Evolutionary conservation across 495 filamentous ascomycete species (phyloP), one percentile per base, ranked within the genome.

Genomic region (Pyrenula massariospora): DNA sequence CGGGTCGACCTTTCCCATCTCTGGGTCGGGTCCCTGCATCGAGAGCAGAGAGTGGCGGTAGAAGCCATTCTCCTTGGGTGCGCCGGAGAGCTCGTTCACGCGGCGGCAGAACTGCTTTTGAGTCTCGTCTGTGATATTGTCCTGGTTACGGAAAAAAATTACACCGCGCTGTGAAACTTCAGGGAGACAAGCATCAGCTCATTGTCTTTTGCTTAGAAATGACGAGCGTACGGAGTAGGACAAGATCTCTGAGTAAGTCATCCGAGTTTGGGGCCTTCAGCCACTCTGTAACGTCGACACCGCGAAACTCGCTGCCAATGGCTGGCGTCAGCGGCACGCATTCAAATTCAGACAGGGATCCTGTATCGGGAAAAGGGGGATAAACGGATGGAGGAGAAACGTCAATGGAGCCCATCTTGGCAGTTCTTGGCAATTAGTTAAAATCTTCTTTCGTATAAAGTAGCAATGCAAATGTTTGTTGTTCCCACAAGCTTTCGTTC

Each of bases 101-200:
- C 74, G 69, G 25, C 83, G 73, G 0, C 77, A 74, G 0, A 88
- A 72, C 58, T 82, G 68, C 65, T 87, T 89, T n/a, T n/a, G n/a
- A n/a, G n/a, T n/a, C n/a, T n/a, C 79, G 11, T 80, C 66, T 3
- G 81, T 75, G 62, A 83, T 78, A 55, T 70, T 77, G 62, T 83
- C 74, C 57, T 88, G 85, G 36, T 75, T 71, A 22, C 85, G 79
- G 70, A 89, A 87, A 71, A 86, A 87, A 49, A 89, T 84, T 0
- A 89, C 86, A 23, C 84, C 84, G 2, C 85, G 79, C 58, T 82
- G 77, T 15, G 85, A 87, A 61, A 88, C 85, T 88, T n/a, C n/a
- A n/a, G n/a, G n/a, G n/a, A n/a, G n/a, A n/a, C n/a, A n/a, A n/a
- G n/a, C n/a, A n/a, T n/a, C n/a, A n/a, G n/a, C n/a, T n/a, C n/a